Evolutionary conservation across 1,139 yeast species (phyloP), one percentile per base, ranked within the genome.

Genomic region (Casaregolazyma suthepensis): DNA sequence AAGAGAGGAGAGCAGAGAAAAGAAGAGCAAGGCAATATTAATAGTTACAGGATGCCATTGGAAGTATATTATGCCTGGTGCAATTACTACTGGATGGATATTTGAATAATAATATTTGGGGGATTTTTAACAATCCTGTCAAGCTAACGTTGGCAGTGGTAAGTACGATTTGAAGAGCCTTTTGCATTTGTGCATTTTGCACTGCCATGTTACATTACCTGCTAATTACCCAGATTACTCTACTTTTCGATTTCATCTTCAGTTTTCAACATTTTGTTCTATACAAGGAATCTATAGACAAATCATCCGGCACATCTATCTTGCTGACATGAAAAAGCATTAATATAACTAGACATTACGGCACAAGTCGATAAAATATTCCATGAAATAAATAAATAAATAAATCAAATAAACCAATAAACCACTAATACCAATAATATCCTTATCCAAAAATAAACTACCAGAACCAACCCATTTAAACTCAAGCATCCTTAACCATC

Each of bases 1-100:
- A 10, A 5, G 5, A 23, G 15, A 18, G 31, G 44, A 4, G 5
- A 6, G 12, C 17, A 15, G 13, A 15, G 40, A 29, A n/a, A n/a
- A n/a, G n/a, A n/a, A n/a, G n/a, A n/a, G n/a, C n/a, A n/a, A n/a
- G n/a, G 15, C 37, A 20, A 13, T n/a, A n/a, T 35, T 46, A 37
- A 44, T 48, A 37, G 0, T 60, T 68, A 12, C 66, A 81, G 35
- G 89, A 83, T 66, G 61, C 79, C 10, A 58, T 72, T 1, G 89
- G 89, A 5, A 81, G 85, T 10, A 29, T 75, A 1, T 74, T 80
- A 42, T 77, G 83, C 0, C 61, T 78, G 15, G 38, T 64, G 3
- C 87, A 83, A 64, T 65, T 83, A 35, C 61, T 74, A n/a, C 46
- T 75, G n/a, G 75, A 71, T 53, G 74, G 69, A 9, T 59, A 61